Conservation (phyloP, 208 protist genomes). For the Porcisia hertigi region DNA sequence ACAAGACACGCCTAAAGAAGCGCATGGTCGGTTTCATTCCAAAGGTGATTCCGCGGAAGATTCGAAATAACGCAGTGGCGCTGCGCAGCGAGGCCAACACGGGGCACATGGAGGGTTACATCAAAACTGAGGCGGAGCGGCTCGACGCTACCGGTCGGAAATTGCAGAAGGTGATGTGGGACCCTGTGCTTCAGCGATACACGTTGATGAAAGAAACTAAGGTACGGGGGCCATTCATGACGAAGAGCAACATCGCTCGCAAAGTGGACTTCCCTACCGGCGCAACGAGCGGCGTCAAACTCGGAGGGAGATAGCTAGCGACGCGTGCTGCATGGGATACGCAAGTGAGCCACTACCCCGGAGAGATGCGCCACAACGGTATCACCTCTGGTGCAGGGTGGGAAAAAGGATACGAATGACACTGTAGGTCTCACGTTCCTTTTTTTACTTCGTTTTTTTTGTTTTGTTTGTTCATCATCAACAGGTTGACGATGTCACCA, state of each 20-base stretch:
- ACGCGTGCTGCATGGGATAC: neutral
- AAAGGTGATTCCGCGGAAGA: conserved; percentile 82
- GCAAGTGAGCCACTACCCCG: neutral
- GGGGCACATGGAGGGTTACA: conserved; percentile 80
- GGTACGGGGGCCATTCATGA: conserved; percentile 82
- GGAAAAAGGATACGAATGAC: conserved; percentile 5
- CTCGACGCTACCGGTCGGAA: conserved; percentile 83
- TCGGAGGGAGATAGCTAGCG: conserved; percentile 8
- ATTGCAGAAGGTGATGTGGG: conserved; percentile 74
- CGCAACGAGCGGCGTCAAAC: conserved; percentile 4
- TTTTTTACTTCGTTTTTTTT: neutral
- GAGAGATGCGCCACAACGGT: neutral
- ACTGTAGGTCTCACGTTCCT: neutral
- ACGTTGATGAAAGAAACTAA: conserved; percentile 85
- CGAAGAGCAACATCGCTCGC: conserved; percentile 58
- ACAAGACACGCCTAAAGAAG: conserved; percentile 88
- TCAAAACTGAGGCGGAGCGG: conserved; percentile 78
- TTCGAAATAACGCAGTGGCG: conserved; percentile 80
- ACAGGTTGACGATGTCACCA: neutral
- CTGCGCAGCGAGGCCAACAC: conserved; percentile 87
- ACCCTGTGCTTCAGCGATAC: conserved; percentile 75
- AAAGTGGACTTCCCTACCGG: conserved; percentile 67
- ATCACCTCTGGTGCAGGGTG: neutral
- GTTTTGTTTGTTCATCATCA: neutral
- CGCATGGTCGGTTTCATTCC: conserved; percentile 89